Conservation (phyloP, 2,329 filamentous ascomycete species). For the Trichoderma hamatum region DNA sequence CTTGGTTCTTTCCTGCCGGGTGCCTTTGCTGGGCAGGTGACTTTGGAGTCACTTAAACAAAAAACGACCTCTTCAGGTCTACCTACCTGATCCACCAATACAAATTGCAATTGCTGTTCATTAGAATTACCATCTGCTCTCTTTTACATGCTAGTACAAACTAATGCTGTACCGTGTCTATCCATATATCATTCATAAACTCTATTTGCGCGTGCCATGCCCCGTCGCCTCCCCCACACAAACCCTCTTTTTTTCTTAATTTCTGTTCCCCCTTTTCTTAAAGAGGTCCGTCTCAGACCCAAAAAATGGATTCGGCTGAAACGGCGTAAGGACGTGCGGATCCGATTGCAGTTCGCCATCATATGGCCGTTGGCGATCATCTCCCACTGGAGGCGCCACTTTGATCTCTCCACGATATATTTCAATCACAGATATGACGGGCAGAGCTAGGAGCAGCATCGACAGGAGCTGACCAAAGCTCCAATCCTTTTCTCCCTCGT, state of each 20-base stretch:
- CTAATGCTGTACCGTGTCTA: neutral
- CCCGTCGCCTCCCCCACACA: neutral
- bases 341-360: conserved; percentile 47
- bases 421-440: conserved; percentile 62
- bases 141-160: neutral
- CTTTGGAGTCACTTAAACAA: neutral
- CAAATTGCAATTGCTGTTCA: neutral
- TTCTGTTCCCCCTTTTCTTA: conserved; percentile 34
- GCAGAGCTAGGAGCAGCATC: conserved; percentile 61
- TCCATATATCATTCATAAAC: conserved; percentile 1
- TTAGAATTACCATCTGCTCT: neutral
- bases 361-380: conserved; percentile 43
- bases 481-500: conserved; percentile 60
- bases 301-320: conserved; percentile 52
- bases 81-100: neutral
- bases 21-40: neutral
- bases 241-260: neutral
- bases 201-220: neutral
- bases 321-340: conserved; percentile 35
- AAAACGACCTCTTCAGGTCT: neutral
- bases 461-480: conserved; percentile 66
- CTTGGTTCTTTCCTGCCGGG: neutral
- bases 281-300: conserved; percentile 45
- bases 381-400: conserved; percentile 47
- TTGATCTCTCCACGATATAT: conserved; percentile 56